These are phyloP conservation scores for Stipa capillata DNA, from an alignment of 176 grass and related monocot species.

Conservation along the genomic window DNA sequence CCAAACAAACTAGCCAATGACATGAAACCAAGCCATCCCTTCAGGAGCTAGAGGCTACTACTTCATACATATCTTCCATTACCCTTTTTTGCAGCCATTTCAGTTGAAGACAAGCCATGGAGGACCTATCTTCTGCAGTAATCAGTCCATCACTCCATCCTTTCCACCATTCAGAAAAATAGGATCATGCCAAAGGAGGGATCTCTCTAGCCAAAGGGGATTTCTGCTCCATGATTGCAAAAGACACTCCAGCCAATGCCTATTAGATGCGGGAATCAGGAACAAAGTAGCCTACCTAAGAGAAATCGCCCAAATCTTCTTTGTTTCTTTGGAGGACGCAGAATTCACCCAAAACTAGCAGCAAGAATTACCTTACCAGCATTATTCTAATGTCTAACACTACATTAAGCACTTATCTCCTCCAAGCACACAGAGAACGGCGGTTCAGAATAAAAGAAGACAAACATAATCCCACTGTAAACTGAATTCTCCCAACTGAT, in stretches of 20 bases:
- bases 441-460: too few species aligned
- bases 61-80: background rate
- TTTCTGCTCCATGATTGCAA: background rate
- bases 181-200: background rate
- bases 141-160: background rate
- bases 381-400: background rate
- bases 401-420: background rate
- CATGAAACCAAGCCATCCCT: background rate
- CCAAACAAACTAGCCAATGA: background rate
- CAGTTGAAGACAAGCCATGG: background rate
- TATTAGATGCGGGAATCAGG: background rate
- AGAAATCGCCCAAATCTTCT: background rate
- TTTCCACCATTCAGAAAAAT: background rate
- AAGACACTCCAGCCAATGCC: background rate
- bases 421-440: background rate
- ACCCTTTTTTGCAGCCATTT: conserved; percentile 1
- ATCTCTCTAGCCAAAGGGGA: background rate
- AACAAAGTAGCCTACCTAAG: background rate
- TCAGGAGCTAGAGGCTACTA: background rate
- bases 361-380: background rate
- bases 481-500: background rate
- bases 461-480: too few species aligned
- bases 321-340: background rate
- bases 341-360: background rate
- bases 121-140: background rate